These are phyloP conservation scores for Brassica incana DNA, from an alignment of 345 rosid species.

Conservation along the genomic window DNA sequence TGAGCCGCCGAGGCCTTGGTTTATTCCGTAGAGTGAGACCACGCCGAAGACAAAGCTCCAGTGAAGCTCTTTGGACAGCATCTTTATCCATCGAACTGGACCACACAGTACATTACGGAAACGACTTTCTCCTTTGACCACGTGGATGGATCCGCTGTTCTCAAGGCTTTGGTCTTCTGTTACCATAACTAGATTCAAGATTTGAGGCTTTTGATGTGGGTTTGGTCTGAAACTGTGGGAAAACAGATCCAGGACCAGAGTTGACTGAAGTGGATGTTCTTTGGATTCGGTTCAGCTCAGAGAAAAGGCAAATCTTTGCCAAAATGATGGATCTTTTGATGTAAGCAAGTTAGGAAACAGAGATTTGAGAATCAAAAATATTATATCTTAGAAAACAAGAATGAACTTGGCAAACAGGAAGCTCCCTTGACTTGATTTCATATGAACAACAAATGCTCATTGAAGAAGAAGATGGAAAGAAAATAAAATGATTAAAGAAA, in stretches of 20 bases:
- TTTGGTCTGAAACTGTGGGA: conserved; percentile 18
- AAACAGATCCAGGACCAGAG: conserved; percentile 32
- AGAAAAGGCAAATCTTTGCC: neutral
- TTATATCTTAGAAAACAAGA: conserved; percentile 16
- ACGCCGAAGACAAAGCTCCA: conserved; percentile 95
- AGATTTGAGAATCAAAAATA: conserved; percentile 21
- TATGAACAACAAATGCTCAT: conserved; percentile 8
- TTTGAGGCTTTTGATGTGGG: conserved; percentile 33
- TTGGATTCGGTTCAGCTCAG: conserved; percentile 1
- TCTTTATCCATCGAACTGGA: conserved; percentile 71
- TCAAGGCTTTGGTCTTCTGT: conserved; percentile 49
- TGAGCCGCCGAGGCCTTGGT: conserved; percentile 93
- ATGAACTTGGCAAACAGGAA: neutral
- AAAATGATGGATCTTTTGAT: neutral
- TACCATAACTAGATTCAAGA: conserved; percentile 41
- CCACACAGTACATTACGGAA: conserved; percentile 42
- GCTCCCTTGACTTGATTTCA: conserved; percentile 33
- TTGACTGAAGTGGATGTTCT: neutral
- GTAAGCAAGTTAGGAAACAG: neutral
- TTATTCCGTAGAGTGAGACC: conserved; percentile 71
- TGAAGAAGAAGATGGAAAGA: conserved; percentile 9
- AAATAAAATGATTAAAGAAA: neutral
- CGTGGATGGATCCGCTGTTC: conserved; percentile 43
- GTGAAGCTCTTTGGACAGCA: conserved; percentile 79
- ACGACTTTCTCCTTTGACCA: conserved; percentile 28